Percentiles rank a stretch among this genome's conserved stretches.
phyloP scores from a whole-genome alignment of 768 basidiomycete genomes.

The Calocybe gangraenosa region DNA sequence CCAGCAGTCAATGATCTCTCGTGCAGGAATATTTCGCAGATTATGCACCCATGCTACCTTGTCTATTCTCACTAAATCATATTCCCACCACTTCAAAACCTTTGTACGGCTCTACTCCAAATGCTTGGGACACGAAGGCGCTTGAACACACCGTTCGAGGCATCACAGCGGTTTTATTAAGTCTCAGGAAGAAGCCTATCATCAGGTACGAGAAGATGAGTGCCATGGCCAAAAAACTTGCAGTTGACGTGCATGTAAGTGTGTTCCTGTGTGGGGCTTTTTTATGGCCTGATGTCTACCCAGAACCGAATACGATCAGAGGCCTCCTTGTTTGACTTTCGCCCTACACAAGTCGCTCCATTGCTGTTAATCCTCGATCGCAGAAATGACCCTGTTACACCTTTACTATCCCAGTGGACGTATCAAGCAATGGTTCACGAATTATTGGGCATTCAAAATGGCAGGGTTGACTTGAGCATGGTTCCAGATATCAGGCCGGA shows the following conservation, averaged over 20 bases:
- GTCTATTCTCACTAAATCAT: slow-evolving; percentile 84
- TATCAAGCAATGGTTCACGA: slow-evolving; percentile 99
- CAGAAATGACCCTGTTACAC: slow-evolving; percentile 95
- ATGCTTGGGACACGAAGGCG: slow-evolving; percentile 69
- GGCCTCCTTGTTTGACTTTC: slow-evolving; percentile 86
- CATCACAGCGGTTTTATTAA: slow-evolving; percentile 81
- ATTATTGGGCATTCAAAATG: slow-evolving; percentile 88
- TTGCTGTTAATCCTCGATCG: slow-evolving; percentile 90
- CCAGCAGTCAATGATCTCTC: slow-evolving; percentile 4
- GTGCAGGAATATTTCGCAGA: slow-evolving; percentile 95
- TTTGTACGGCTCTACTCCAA: slow-evolving; percentile 69
- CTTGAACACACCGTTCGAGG: slow-evolving; percentile 79
- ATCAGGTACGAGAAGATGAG: slow-evolving; percentile 95
- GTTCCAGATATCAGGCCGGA: slow-evolving; percentile 88
- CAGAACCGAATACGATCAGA: slow-evolving; percentile 82
- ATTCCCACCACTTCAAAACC: slow-evolving; percentile 57
- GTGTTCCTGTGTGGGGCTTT: not conserved
- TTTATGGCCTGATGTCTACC: slow-evolving; percentile 1
- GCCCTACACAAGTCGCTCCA: slow-evolving; percentile 83
- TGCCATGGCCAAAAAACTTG: slow-evolving; percentile 86
- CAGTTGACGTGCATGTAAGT: slow-evolving; percentile 76
- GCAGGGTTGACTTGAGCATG: slow-evolving; percentile 77
- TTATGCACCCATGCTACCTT: slow-evolving; percentile 83
- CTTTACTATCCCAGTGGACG: slow-evolving; percentile 95
- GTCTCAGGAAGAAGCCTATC: slow-evolving; percentile 92